phyloP scores from a whole-genome alignment of 106 monocot genomes.

The Acorus gramineus region DNA sequence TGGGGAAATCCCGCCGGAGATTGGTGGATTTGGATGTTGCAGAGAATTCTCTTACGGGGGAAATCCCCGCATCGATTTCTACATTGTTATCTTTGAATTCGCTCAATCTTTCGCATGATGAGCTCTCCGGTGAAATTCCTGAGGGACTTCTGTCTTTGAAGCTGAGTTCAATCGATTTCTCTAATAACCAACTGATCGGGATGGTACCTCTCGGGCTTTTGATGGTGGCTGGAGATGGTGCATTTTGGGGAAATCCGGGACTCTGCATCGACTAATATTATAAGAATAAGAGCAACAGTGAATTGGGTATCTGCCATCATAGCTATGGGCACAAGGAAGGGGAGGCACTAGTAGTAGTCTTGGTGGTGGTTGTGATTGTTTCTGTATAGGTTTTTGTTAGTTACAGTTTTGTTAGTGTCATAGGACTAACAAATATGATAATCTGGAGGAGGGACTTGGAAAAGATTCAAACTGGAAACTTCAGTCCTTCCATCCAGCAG shows the following conservation, averaged over 20 bases:
- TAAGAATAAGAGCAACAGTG: constrained; percentile 1
- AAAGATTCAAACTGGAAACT: constrained; percentile 33
- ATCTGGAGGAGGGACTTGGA: constrained; percentile 17
- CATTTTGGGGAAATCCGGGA: constrained; percentile 35
- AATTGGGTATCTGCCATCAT: constrained; percentile 20
- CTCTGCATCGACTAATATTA: constrained; percentile 35
- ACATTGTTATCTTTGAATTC: constrained; percentile 55
- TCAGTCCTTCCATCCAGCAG: constrained; percentile 50
- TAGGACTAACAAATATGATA: constrained; percentile 16
- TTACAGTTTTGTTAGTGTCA: constrained; percentile 43
- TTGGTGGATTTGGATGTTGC: constrained; percentile 55
- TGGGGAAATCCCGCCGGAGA: constrained; percentile 39
- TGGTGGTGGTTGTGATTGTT: constrained; percentile 7
- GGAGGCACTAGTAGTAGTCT: constrained; percentile 6
- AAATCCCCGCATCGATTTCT: constrained; percentile 46
- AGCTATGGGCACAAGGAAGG: constrained; percentile 9
- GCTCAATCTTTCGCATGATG: constrained; percentile 55
- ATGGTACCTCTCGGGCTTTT: constrained; percentile 46
- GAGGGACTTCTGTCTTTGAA: constrained; percentile 39
- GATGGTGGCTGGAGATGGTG: constrained; percentile 41
- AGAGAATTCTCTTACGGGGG: constrained; percentile 46
- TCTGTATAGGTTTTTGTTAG: constrained; percentile 22
- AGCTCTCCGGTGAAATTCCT: constrained; percentile 50
- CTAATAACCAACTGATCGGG: constrained; percentile 31
- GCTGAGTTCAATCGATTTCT: constrained; percentile 53